A percentile compares a stretch with the other conserved stretches of the same genome.
Evolutionary conservation across 176 grass and related monocot genomes (phyloP).

Genomic region (Paspalum vaginatum): DNA sequence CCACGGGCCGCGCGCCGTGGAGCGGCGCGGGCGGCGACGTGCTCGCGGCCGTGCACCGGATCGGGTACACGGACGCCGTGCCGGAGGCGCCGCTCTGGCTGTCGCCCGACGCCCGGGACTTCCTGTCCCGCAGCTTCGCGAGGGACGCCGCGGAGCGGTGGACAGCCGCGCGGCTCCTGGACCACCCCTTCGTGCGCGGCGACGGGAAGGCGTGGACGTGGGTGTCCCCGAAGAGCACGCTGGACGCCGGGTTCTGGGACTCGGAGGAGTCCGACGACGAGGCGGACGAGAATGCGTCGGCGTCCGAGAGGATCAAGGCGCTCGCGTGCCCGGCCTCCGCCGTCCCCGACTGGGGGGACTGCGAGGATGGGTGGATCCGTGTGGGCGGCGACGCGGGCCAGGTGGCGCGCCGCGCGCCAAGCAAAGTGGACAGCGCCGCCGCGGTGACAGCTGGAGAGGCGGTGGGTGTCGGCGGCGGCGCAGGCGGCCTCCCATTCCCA

Average conservation of each 20-base stretch:
- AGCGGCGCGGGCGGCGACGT: slow-evolving; percentile 34
- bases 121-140: slow-evolving; percentile 55
- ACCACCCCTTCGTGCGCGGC: slow-evolving; percentile 55
- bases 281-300: not conserved
- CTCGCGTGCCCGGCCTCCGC: slow-evolving; percentile 17
- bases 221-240: slow-evolving; percentile 76
- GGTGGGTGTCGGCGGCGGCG: slow-evolving; percentile 13
- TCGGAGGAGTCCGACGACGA: slow-evolving; percentile 45
- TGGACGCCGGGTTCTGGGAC: slow-evolving; percentile 65
- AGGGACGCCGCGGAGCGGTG: slow-evolving; percentile 50
- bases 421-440: slow-evolving; percentile 19
- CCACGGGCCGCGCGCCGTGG: slow-evolving; percentile 67
- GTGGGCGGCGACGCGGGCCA: slow-evolving; percentile 12
- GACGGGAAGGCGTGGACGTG: slow-evolving; percentile 12
- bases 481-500: not conserved
- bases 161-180: slow-evolving; percentile 54
- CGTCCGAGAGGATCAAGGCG: slow-evolving; percentile 41
- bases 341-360: slow-evolving; percentile 46
- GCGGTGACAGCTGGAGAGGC: slow-evolving; percentile 28
- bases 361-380: slow-evolving; percentile 49
- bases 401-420: slow-evolving; percentile 20
- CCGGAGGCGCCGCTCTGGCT: slow-evolving; percentile 63
- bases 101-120: slow-evolving; percentile 55
- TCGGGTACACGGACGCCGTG: slow-evolving; percentile 69
- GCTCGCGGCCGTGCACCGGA: slow-evolving; percentile 60